Base-by-base conservation (phyloP, 768 basidiomycete species). In the Tremella mesenterica region DNA sequence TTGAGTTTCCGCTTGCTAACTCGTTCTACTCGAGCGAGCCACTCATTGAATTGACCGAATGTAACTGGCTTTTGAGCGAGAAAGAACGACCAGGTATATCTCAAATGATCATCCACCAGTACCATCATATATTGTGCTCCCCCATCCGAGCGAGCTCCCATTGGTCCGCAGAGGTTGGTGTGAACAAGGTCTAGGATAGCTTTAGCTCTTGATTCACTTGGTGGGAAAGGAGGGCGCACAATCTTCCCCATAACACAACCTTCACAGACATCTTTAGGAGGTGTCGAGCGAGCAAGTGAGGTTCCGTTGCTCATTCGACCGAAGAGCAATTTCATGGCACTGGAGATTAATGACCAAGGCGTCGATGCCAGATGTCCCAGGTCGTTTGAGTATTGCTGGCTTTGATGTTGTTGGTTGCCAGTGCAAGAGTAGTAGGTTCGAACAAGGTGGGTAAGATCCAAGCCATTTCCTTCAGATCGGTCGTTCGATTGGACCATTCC, bases 91-190 rank as follows among this genome's bases (percentile, higher is more conserved):
- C n/a, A n/a, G n/a, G n/a, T n/a, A n/a, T 49, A 49, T 21, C 48
- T 33, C 48, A 31, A 49, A 20, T 31, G 48, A 49, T 49, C 2
- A 31, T 49, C 48, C 48, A 49, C 48, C 6, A 49, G 33, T 25
- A 49, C 48, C 48, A 49, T 49, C 28, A 49, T 14, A 33, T 49
- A 49, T 31, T 25, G 28, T 14, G 48, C 48, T 30, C 48, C 48
- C 21, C 48, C 48, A 21, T 49, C 29, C 8, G 48, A 49, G 16
- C n/a, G 33, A n/a, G 14, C n/a, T 12, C 29, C 48, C 8, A 49
- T 30, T 27, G n/a, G n/a, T n/a, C 18, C 27, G 28, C 48, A 49
- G 29, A 49, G 48, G 29, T 49, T 20, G 28, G 48, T 49, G 48
- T 49, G 48, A 36, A 49, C 48, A 13, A 49, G 33, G 48, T 49